Base-by-base conservation (phyloP, 306 rosid genomes). In the Alnus rubra region DNA sequence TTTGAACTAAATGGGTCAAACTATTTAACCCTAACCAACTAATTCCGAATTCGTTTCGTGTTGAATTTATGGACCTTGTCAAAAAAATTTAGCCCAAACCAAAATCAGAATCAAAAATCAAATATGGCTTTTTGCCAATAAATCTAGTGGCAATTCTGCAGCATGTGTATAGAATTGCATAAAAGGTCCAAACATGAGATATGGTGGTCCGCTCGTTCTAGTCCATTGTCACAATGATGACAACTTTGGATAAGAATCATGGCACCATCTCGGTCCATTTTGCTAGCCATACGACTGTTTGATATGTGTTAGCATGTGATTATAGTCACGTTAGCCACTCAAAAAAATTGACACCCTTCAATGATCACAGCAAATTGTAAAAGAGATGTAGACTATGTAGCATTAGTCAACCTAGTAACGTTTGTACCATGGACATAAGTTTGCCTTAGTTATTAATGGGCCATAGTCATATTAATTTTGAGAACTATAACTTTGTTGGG, bases 181-280 rank as follows among this genome's bases (percentile, higher is more conserved):
- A 23, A 23, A 23, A 23, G 28, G 28, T 23, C 28, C 28, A 23
- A 23, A 23, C 28, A 23, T 23, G 28, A 23, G 28, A 23, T 23
- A 23, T 23, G 73, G 62, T 11, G 83, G 81, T 79, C 83, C 37
- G 14, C n/a, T 33, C 77, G 74, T 28, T 23, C 74, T 84, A 75
- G 85, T 85, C 90, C 90, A 84, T 85, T 85, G 74, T 82, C 88
- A 82, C 74, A 73, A 77, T 16, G 47, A 52, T 45, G 76, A 80
- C 68, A 30, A 3, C 5, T 52, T 52, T 59, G 19, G 48, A 74
- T 63, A 69, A 85, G 74, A 56, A 55, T 53, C 3, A 4, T 74
- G 51, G 55, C 45, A 70, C 4, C 12, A 67, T 67, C 50, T 15
- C 2, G 6, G 47, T 64, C 12, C 19, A 64, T 35, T 64, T 14